These are phyloP conservation scores for Cairneyella variabilis DNA, from an alignment of 495 filamentous ascomycete genomes.

Conservation along the genomic window DNA sequence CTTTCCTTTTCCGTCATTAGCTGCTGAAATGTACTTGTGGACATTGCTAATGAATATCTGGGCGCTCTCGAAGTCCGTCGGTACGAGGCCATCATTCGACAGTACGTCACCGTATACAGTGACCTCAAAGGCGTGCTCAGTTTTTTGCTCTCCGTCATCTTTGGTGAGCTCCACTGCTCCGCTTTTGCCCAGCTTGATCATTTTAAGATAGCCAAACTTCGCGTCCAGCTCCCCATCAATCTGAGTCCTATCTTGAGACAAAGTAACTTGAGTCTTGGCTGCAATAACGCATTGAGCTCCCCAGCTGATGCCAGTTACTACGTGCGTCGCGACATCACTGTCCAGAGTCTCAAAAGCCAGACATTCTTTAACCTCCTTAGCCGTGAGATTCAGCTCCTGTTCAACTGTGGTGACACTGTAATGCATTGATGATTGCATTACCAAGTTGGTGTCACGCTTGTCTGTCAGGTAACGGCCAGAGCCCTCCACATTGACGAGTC, in stretches of 20 bases:
- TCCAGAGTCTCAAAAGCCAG: background rate
- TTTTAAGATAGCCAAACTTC: background rate
- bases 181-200: background rate
- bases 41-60: constrained; percentile 13
- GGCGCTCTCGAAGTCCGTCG: background rate
- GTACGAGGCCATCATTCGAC: background rate
- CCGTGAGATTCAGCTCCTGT: background rate
- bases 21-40: constrained; percentile 4
- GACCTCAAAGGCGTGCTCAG: constrained; percentile 4
- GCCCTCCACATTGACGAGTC: background rate
- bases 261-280: background rate
- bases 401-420: background rate
- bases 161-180: background rate
- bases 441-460: background rate
- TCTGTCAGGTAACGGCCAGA: background rate
- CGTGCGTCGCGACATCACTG: constrained; percentile 16
- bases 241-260: background rate
- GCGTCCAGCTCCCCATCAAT: background rate
- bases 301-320: constrained; percentile 22
- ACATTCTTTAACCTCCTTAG: background rate
- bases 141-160: background rate
- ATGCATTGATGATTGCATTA: background rate
- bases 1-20: constrained; percentile 25
- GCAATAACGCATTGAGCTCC: constrained; percentile 17
- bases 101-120: constrained; percentile 14